Evolutionary conservation across 78 protist species (phyloP).

Genomic region (slime mould (Dictyostelium discoideum)): DNA sequence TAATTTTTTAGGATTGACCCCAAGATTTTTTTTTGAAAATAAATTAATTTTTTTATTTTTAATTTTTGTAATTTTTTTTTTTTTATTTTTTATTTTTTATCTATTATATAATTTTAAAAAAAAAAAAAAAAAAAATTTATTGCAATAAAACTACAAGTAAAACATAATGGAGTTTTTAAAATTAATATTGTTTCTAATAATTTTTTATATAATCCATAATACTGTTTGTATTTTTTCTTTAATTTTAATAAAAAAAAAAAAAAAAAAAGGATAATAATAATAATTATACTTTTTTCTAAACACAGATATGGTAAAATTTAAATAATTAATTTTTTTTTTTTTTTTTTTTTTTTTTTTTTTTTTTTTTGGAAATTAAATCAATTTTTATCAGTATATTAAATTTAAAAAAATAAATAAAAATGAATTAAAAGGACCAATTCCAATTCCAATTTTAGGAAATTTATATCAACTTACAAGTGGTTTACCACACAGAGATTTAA

Average conservation of each 20-base stretch:
- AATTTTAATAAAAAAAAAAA: too few species aligned
- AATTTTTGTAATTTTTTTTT: too few species aligned
- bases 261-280: too few species aligned
- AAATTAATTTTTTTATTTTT: too few species aligned
- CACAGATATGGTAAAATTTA: too few species aligned
- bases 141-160: background rate
- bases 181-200: background rate
- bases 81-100: too few species aligned
- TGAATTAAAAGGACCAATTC: conserved; percentile 50
- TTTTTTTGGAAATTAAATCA: background rate
- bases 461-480: conserved; percentile 15
- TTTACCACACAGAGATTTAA: conserved; percentile 27
- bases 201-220: background rate
- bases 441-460: conserved; percentile 60
- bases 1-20: background rate
- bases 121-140: too few species aligned
- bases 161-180: background rate
- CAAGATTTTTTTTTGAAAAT: background rate
- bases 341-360: background rate
- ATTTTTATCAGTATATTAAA: background rate
- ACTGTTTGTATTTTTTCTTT: background rate
- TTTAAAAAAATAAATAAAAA: background rate
- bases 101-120: too few species aligned
- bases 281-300: too few species aligned
- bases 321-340: too few species aligned